Percentiles rank a stretch among this genome's conserved stretches.
Evolutionary conservation across 148 eudicot species (phyloP).

Genomic region (Suaeda aralocaspica): DNA sequence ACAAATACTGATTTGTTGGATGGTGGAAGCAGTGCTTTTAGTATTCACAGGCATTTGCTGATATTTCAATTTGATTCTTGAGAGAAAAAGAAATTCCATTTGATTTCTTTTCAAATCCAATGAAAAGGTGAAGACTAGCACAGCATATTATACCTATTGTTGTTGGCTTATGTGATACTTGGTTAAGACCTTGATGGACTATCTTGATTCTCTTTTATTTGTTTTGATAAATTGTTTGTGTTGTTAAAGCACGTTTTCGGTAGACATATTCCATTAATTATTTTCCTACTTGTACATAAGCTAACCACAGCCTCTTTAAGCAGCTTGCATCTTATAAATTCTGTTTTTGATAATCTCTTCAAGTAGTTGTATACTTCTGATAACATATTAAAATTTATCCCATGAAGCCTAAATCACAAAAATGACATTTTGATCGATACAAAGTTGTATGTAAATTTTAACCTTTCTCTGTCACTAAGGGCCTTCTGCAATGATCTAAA

Average conservation of each 20-base stretch:
- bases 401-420: not conserved
- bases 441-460: conserved; percentile 7
- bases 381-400: not conserved
- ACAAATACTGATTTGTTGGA: not conserved
- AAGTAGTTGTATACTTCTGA: not conserved
- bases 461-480: conserved; percentile 54
- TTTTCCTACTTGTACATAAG: not conserved
- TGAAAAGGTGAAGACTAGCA: too few species aligned
- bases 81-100: too few species aligned
- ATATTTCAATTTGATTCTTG: not conserved
- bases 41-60: not conserved
- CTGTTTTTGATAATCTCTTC: not conserved
- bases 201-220: not conserved
- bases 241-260: not conserved
- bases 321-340: not conserved
- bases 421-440: not conserved
- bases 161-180: too few species aligned
- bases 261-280: not conserved
- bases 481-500: conserved; percentile 66
- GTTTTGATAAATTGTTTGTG: not conserved
- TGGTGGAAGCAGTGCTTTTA: not conserved
- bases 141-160: too few species aligned
- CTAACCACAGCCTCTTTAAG: not conserved
- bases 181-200: not conserved
- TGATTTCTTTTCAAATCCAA: too few species aligned